Conservation (phyloP, 306 rosid species). For the Quercus robur region DNA sequence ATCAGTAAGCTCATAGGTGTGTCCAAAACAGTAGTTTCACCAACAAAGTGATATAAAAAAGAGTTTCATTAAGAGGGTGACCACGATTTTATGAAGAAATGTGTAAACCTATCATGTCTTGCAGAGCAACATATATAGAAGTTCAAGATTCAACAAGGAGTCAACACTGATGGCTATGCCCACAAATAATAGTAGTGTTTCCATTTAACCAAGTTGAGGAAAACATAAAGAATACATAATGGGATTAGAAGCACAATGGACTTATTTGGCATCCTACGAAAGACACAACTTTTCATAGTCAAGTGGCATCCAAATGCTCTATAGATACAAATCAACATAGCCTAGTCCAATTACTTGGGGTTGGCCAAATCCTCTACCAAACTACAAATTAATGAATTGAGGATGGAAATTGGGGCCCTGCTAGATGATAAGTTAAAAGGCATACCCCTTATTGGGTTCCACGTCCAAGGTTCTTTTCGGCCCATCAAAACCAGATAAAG, state of each 20-base stretch:
- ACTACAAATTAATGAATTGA: neutral
- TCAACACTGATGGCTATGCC: neutral
- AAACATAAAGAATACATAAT: neutral
- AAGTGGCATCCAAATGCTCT: neutral
- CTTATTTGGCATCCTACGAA: neutral
- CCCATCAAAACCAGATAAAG: neutral
- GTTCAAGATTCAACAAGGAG: neutral
- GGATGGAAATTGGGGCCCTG: neutral
- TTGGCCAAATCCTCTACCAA: neutral
- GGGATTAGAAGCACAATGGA: neutral
- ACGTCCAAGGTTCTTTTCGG: neutral
- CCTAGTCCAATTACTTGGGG: neutral
- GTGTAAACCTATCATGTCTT: neutral
- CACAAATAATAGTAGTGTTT: neutral
- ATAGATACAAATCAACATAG: neutral
- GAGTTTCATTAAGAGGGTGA: neutral
- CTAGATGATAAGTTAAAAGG: neutral
- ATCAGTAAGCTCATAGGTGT: neutral
- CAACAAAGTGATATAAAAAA: neutral
- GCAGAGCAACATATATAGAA: neutral
- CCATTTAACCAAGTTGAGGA: neutral
- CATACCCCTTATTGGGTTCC: neutral
- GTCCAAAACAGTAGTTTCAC: neutral
- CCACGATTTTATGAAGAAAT: neutral
- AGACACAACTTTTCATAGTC: neutral